Evolutionary conservation across 192 early-diverging fungal genomes (phyloP).

Genomic region (Rhizophagus clarus): DNA sequence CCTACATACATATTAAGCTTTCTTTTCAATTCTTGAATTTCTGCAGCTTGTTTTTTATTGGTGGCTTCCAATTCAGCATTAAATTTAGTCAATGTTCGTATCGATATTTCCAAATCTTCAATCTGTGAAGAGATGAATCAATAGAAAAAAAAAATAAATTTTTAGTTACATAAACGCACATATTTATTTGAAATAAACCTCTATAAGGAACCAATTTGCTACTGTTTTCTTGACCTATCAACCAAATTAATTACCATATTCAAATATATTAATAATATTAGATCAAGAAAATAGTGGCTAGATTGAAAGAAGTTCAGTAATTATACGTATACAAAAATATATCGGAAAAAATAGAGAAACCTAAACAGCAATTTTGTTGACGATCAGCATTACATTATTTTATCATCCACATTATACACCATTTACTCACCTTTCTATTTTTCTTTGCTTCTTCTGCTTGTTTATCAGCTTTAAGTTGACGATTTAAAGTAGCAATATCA

Average conservation of each 20-base stretch:
- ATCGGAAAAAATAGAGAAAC: not conserved
- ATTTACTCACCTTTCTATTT: conserved; percentile 29
- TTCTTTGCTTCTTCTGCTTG: conserved; percentile 29
- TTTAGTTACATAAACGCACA: no score
- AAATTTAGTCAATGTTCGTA: conserved; percentile 48
- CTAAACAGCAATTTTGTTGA: not conserved
- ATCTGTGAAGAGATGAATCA: conserved; percentile 36
- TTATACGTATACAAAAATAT: not conserved
- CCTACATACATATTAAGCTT: conserved; percentile 38
- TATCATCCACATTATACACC: no score
- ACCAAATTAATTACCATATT: not conserved
- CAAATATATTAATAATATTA: no score
- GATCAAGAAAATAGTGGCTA: no score
- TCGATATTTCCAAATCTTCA: conserved; percentile 60
- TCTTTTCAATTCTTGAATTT: conserved; percentile 52
- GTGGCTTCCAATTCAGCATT: conserved; percentile 55
- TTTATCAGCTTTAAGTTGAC: conserved; percentile 1
- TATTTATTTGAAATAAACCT: no score
- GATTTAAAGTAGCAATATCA: conserved; percentile 2
- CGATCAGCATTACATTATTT: not conserved
- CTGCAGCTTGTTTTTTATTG: conserved; percentile 50
- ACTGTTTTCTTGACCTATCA: not conserved
- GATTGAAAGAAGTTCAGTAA: not conserved
- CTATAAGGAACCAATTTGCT: not conserved
- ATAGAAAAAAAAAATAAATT: not conserved